These are phyloP conservation scores for Spiraea crenata DNA, from an alignment of 331 rosid genomes.

Conservation along the genomic window DNA sequence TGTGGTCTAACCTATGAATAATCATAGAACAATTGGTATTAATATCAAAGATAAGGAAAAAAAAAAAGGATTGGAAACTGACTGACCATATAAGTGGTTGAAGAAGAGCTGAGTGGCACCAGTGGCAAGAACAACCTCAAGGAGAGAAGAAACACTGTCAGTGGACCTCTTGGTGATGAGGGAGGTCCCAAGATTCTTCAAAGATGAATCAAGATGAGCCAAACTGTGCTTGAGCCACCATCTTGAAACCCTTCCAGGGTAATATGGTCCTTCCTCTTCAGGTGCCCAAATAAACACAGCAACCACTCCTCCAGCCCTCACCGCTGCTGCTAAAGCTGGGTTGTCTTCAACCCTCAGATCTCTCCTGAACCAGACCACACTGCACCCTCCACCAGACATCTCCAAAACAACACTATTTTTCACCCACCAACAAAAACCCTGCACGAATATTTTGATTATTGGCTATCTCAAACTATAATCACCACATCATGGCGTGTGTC, in stretches of 20 bases:
- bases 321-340: constrained; percentile 80
- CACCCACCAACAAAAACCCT: constrained; percentile 20
- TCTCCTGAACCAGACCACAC: constrained; percentile 96
- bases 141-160: constrained; percentile 70
- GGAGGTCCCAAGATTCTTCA: constrained; percentile 64
- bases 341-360: constrained; percentile 94
- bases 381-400: constrained; percentile 88
- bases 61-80: constrained; percentile 13
- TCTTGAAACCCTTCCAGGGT: constrained; percentile 84
- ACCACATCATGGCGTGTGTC: constrained; percentile 24
- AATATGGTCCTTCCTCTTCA: constrained; percentile 78
- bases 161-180: constrained; percentile 74
- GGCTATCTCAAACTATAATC: constrained; percentile 23
- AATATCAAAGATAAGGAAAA: constrained; percentile 1
- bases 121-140: constrained; percentile 64
- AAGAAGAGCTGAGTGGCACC: constrained; percentile 89
- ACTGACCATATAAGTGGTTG: constrained; percentile 84
- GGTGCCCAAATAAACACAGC: constrained; percentile 91
- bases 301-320: constrained; percentile 79
- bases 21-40: neutral
- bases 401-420: constrained; percentile 23
- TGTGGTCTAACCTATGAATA: neutral
- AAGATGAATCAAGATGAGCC: constrained; percentile 78
- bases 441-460: constrained; percentile 2
- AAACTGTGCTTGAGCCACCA: constrained; percentile 97